Percentiles rank a stretch among this genome's conserved stretches.
Evolutionary conservation across 345 rosid species (phyloP).

Genomic region (Populus ilicifolia): DNA sequence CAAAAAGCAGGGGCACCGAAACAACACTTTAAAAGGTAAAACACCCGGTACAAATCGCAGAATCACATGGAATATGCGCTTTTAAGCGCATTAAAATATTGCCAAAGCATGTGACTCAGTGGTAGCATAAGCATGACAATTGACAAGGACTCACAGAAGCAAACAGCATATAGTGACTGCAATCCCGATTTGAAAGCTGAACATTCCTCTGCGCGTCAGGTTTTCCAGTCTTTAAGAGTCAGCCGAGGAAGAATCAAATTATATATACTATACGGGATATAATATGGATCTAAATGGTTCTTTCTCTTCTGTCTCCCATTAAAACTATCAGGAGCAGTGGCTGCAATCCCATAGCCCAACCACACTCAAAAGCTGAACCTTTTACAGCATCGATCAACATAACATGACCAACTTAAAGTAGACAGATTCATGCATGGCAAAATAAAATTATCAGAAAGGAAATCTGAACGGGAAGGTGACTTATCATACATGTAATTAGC

Average conservation of each 20-base stretch:
- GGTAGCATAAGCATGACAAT: not conserved
- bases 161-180: not conserved
- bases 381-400: conserved; percentile 2
- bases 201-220: not conserved
- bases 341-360: conserved; percentile 21
- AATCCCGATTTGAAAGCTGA: conserved; percentile 14
- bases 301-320: not conserved
- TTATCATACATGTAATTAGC: not conserved
- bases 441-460: not conserved
- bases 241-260: not conserved
- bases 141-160: not conserved
- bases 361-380: conserved; percentile 20
- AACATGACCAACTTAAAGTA: not conserved
- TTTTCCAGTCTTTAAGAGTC: not conserved
- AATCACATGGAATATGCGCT: not conserved
- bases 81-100: not conserved
- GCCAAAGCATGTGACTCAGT: not conserved
- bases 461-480: not conserved
- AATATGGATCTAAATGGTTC: not conserved
- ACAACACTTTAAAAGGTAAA: not conserved
- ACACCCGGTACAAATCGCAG: not conserved
- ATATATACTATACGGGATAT: not conserved
- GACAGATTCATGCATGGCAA: not conserved
- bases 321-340: conserved; percentile 1
- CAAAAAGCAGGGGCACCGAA: not conserved